phyloP scores from a whole-genome alignment of 352 stramenopile genomes.

The Thraustotheca clavata region DNA sequence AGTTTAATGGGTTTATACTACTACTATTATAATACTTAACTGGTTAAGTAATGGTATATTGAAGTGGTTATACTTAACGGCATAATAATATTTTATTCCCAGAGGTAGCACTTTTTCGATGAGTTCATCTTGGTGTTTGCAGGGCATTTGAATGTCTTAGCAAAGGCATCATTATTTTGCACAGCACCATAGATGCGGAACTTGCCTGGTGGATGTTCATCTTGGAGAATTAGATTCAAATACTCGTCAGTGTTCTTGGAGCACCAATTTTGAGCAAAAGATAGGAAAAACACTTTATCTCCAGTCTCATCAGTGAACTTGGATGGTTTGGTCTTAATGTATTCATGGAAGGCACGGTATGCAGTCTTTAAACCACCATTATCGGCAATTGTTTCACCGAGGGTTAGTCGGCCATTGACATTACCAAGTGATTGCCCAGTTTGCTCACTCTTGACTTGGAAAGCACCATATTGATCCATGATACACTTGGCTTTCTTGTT shows the following conservation, averaged over 20 bases:
- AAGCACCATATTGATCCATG: slow-evolving; percentile 42
- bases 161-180: slow-evolving; percentile 61
- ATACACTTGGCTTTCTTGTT: slow-evolving; percentile 44
- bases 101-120: slow-evolving; percentile 57
- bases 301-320: slow-evolving; percentile 1
- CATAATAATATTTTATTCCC: slow-evolving; percentile 45
- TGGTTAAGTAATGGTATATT: too few relatives aligned
- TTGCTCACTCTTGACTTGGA: slow-evolving; percentile 30
- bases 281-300: slow-evolving; percentile 52
- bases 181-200: slow-evolving; percentile 57
- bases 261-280: slow-evolving; percentile 61
- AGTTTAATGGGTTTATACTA: too few relatives aligned
- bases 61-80: too few relatives aligned
- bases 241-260: slow-evolving; percentile 40
- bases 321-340: slow-evolving; percentile 24
- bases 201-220: slow-evolving; percentile 47
- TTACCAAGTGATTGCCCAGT: slow-evolving; percentile 37
- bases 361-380: slow-evolving; percentile 78
- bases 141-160: slow-evolving; percentile 46
- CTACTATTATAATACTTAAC: too few relatives aligned
- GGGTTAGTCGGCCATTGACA: slow-evolving; percentile 85
- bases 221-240: slow-evolving; percentile 37
- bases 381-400: slow-evolving; percentile 90
- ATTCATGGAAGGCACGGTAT: slow-evolving; percentile 71
- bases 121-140: slow-evolving; percentile 54